Evolutionary conservation across 192 early-diverging fungal genomes (phyloP).

Genomic region (Borealophlyctis nickersoniae): DNA sequence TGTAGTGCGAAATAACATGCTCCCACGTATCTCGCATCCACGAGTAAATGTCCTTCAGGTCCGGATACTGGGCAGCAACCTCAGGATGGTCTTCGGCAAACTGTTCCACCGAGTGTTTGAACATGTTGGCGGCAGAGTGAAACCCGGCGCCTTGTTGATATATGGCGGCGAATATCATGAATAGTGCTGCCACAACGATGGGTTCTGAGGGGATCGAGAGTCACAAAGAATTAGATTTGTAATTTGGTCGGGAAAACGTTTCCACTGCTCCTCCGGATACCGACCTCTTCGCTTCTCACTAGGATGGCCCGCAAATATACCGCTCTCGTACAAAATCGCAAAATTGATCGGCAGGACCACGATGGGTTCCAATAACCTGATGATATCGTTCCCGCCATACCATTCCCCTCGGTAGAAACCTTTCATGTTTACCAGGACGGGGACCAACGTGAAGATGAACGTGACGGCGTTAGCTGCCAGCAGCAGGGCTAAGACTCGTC

Average conservation of each 20-base stretch:
- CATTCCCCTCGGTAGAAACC: neutral
- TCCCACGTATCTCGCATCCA: conserved; percentile 36
- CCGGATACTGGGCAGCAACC: conserved; percentile 11
- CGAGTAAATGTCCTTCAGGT: conserved; percentile 15
- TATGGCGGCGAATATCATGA: conserved; percentile 25
- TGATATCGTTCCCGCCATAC: conserved; percentile 30
- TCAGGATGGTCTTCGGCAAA: conserved; percentile 12
- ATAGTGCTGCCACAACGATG: conserved; percentile 14
- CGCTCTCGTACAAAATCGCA: conserved; percentile 17
- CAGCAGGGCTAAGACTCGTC: conserved; percentile 13
- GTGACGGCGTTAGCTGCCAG: conserved; percentile 2
- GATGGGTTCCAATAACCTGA: conserved; percentile 33
- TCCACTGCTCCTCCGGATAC: neutral
- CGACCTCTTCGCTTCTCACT: neutral
- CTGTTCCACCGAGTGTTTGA: conserved; percentile 26
- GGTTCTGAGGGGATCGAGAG: neutral
- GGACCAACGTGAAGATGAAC: conserved; percentile 29
- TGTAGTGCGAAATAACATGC: conserved; percentile 32
- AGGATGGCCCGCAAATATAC: conserved; percentile 1
- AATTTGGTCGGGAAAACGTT: neutral
- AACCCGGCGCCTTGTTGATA: conserved; percentile 42
- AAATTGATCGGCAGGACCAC: conserved; percentile 29
- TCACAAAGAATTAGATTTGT: too few relatives aligned
- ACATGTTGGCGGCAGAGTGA: conserved; percentile 37
- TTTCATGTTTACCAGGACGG: conserved; percentile 21